phyloP scores from a whole-genome alignment of 2,329 filamentous ascomycete species.

The Colletotrichum salicis region DNA sequence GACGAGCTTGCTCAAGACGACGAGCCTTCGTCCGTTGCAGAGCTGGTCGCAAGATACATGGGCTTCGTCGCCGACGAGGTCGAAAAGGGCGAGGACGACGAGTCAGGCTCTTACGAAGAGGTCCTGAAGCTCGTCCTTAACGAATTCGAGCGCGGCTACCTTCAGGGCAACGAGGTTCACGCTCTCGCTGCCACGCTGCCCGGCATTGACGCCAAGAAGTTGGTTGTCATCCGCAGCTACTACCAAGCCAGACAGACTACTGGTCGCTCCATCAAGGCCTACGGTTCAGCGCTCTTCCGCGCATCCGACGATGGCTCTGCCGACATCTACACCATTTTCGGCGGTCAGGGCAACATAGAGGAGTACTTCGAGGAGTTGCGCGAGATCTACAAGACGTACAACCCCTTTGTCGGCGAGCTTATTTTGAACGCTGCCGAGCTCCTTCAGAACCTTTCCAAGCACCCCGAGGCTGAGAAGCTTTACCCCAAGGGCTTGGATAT shows the following conservation, averaged over 20 bases:
- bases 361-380: constrained; percentile 99
- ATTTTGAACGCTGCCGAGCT: constrained; percentile 84
- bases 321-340: constrained; percentile 92
- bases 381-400: constrained; percentile 90
- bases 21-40: constrained; percentile 94
- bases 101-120: constrained; percentile 88
- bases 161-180: constrained; percentile 96
- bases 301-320: constrained; percentile 87
- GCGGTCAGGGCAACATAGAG: constrained; percentile 98
- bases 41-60: constrained; percentile 93
- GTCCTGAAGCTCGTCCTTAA: constrained; percentile 92
- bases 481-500: constrained; percentile 98
- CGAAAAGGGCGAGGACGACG: constrained; percentile 90
- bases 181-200: constrained; percentile 86
- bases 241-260: constrained; percentile 87
- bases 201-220: constrained; percentile 92
- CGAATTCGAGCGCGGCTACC: constrained; percentile 95
- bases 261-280: constrained; percentile 87
- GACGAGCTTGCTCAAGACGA: constrained; percentile 98
- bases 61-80: constrained; percentile 90
- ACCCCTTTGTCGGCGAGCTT: constrained; percentile 88
- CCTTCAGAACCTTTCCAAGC: constrained; percentile 84
- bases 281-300: constrained; percentile 92
- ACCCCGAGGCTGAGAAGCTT: constrained; percentile 90
- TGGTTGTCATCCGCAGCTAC: constrained; percentile 89